Evolutionary conservation across 1,284 basidiomycete genomes (phyloP), one percentile per base, ranked within the genome.

Genomic region (Melampsora americana): DNA sequence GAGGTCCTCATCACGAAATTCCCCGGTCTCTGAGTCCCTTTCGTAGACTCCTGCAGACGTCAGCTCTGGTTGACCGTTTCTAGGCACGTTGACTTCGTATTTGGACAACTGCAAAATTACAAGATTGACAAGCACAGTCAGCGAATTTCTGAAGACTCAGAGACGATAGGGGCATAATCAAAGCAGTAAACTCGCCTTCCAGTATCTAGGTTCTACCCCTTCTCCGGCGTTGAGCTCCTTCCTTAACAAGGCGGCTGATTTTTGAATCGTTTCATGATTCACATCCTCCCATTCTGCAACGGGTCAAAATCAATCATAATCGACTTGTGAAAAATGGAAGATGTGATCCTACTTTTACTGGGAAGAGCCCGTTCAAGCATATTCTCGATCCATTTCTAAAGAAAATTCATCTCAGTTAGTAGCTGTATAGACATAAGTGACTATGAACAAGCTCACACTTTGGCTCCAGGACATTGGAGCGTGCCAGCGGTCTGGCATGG

Each of bases 401-500:
- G 23, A 14, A 46, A 3, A 44, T 28, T 14, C n/a, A 23, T 59
- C 20, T 23, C 12, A 59, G n/a, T 59, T 9, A 23, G 20, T 5
- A 28, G 12, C 12, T 59, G 20, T n/a, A 59, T 9, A 59, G 20
- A 59, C 53, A 23, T 59, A n/a, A 59, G 16, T 23, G n/a, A 16
- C 53, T 9, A 59, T 59, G 5, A 28, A 18, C 28, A 3, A 26
- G 69, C 66, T 68, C 12, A 75, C 73, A 30, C 39, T 64, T 53
- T 75, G 73, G n/a, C 20, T 23, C 42, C 56, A 60, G 20, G 73
- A 75, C 30, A 75, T 39, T 16, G 65, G 59, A 16, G 73, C 56
- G 48, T 75, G 73, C 73, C 73, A 75, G 46, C 73, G 73, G 53
- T 75, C 73, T 75, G 12, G n/a, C 16, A 39, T 32, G 28, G 18